Base-by-base conservation (phyloP, 2,329 filamentous ascomycete species). In the Fusarium illudens region DNA sequence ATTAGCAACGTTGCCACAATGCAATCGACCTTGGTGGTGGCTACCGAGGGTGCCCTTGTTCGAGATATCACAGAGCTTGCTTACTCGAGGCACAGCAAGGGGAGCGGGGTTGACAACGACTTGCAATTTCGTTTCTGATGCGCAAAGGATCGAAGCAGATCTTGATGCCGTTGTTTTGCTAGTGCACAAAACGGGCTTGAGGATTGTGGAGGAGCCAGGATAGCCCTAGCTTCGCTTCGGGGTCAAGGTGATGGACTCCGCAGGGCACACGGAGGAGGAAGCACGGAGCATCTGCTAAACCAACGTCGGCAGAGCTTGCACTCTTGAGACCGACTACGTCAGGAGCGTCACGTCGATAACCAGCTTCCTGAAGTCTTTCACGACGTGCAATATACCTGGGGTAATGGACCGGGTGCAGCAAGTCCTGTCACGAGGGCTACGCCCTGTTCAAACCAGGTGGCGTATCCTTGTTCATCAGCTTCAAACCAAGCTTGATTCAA, bases 261-360 rank as follows among this genome's bases (percentile, higher is more conserved):
- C 72, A 73, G 65, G 72, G 71, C 44, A 65, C 51, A 62, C 56
- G 59, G 64, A 63, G 46, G 34, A 64, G 60, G 50, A 69, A 70
- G 71, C 72, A 74, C 72, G 61, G 72, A 62, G 70, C 68, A 73
- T 73, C 62, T 72, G 54, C 71, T 74, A 74, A 74, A 74, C 60
- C 65, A 59, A 73, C 70, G 64, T 72, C 67, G 34, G 60, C 51
- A 56, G 49, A 60, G 48, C 46, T 62, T 44, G 52, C 53, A 60
- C 60, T 62, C 55, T 62, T 66, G 51, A 56, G 51, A 20, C 22
- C 54, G 46, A 52, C 48, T 48, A 51, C 60, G 25, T 54, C 54
- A 58, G 39, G 52, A 42, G 20, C 27, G 49, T 53, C 30, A 39
- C 27, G 53, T 52, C 50, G 37, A 55, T 36, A 42, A 34, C 39